Conservation (phyloP, 2,329 filamentous ascomycete genomes). For the Keithomyces neogunnii region DNA sequence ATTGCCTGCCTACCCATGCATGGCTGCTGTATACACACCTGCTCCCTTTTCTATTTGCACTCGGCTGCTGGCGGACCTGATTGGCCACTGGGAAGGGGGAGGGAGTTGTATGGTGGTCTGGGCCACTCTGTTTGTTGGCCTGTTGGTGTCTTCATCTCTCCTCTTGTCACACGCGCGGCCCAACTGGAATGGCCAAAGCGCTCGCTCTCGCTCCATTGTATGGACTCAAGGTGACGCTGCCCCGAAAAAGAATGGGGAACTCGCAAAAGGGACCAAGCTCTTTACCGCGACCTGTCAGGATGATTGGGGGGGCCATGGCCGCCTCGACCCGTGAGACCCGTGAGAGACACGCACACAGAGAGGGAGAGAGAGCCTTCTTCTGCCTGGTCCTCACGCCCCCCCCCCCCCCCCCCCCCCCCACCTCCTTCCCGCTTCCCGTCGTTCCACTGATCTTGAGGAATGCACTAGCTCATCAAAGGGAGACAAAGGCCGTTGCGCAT, state of each 20-base stretch:
- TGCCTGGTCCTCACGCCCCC: neutral
- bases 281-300: neutral
- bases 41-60: neutral
- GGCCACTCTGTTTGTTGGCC: neutral
- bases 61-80: constrained; percentile 1
- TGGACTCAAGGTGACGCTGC: neutral
- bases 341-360: too few relatives aligned
- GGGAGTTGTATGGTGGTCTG: neutral
- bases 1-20: too few relatives aligned
- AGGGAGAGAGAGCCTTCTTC: too few relatives aligned
- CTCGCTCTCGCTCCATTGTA: neutral
- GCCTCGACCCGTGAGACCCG: too few relatives aligned
- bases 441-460: neutral
- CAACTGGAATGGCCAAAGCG: constrained; percentile 3
- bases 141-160: constrained; percentile 1
- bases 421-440: neutral
- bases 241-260: neutral
- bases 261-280: neutral
- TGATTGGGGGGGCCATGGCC: neutral
- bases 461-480: neutral
- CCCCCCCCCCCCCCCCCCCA: neutral
- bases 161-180: neutral
- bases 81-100: constrained; percentile 1
- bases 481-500: neutral
- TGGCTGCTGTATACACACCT: neutral